Conservation (phyloP, 2,329 filamentous ascomycete species). For the Aspergillus carbonarius region DNA sequence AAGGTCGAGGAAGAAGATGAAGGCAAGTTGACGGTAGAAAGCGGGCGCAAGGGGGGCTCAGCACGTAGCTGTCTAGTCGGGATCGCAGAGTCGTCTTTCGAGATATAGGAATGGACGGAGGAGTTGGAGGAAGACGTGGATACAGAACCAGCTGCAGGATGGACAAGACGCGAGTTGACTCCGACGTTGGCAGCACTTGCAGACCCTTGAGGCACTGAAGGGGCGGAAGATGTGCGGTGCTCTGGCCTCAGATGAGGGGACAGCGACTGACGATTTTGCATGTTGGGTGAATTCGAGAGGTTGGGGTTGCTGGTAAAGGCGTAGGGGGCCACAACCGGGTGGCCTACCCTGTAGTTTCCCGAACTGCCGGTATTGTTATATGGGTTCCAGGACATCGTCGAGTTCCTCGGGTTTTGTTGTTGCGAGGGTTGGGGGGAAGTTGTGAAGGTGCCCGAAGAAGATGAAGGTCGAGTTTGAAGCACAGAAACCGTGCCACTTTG, state of each 20-base stretch:
- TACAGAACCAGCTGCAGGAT: conserved; percentile 54
- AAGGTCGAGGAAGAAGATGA: conserved; percentile 56
- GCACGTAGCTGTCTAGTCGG: conserved; percentile 39
- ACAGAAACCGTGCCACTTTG: conserved; percentile 71
- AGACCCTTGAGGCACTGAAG: conserved; percentile 45
- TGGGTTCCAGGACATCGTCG: conserved; percentile 42
- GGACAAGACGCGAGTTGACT: conserved; percentile 37
- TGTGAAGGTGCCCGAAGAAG: conserved; percentile 60
- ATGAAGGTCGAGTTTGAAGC: conserved; percentile 70
- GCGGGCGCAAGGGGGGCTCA: conserved; percentile 40
- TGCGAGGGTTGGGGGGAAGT: conserved; percentile 32
- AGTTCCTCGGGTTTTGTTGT: conserved; percentile 41
- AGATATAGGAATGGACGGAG: conserved; percentile 43
- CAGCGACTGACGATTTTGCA: conserved; percentile 55
- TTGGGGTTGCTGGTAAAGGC: conserved; percentile 72
- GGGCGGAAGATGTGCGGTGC: conserved; percentile 55
- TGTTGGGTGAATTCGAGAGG: conserved; percentile 52
- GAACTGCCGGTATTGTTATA: conserved; percentile 42
- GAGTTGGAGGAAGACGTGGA: conserved; percentile 54
- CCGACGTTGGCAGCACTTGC: conserved; percentile 30
- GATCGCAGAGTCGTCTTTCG: conserved; percentile 52
- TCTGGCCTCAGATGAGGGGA: conserved; percentile 58
- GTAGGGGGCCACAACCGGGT: conserved; percentile 71
- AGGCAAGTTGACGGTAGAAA: conserved; percentile 52
- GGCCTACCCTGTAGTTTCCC: conserved; percentile 49